Evolutionary conservation across 352 stramenopile genomes (phyloP), one percentile per base, ranked within the genome.

Genomic region (Globisporangium okanoganense): DNA sequence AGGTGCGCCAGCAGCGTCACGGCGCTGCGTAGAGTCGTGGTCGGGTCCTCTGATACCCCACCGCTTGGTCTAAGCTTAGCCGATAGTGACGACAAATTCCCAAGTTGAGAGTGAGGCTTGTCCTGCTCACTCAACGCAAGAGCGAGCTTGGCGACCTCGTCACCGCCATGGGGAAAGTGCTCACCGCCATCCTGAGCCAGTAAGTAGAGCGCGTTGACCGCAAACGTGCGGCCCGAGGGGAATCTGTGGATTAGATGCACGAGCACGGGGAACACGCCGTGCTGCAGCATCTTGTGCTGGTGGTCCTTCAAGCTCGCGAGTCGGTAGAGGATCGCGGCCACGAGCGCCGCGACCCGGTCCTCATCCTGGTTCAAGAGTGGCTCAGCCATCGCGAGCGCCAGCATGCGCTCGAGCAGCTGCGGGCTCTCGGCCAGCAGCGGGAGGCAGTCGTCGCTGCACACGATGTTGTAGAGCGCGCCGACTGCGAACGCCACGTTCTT

Each of bases 391-490:
- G 71, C 71, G 4, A 90, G 59, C 53, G 76, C 53, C 9, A 79
- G 20, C 10, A 90, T 53, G 1, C 76, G 74, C 24, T 76, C 60
- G 1, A 87, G 55, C 2, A 90, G 52, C 13, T 64, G 45, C 0
- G 38, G 51, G 0, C 73, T 83, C n/a, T 72, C 55, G 13, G 56
- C 66, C 3, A 93, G 70, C 9, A 90, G 53, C 31, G 72, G 70
- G 24, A 87, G 68, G 5, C 74, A 78, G 20, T 87, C 72, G 45
- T 91, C 84, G 63, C 77, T 86, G 61, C 81, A 91, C 18, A 78
- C 74, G 31, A 93, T 85, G 50, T 91, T 91, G 73, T 89, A 93
- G 6, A 93, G 66, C 18, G 81, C 78, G 5, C 74, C 71, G 25
- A 90, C 65, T 3, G 82, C 79, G 44, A 93, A 91, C 3, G 76